A percentile compares a stretch with the other conserved stretches of the same genome.
Conservation (phyloP, 176 grass and related monocot species). For the Zizania latifolia region DNA sequence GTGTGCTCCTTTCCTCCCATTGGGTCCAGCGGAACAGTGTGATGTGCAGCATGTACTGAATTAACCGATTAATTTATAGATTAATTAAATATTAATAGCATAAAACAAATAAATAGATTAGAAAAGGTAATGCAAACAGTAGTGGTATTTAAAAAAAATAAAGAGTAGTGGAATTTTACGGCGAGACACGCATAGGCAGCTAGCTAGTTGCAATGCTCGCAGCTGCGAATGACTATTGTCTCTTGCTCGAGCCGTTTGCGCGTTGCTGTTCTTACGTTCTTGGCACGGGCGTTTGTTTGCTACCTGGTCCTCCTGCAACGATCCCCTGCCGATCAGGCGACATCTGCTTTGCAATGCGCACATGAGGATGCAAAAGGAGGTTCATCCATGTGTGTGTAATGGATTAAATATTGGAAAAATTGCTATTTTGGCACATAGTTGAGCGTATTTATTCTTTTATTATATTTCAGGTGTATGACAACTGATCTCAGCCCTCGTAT, state of each 20-base stretch:
- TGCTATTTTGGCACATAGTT: not conserved
- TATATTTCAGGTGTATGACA: too few species aligned
- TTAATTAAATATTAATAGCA: too few species aligned
- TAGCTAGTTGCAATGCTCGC: not conserved
- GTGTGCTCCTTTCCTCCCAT: not conserved
- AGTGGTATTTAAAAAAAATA: too few species aligned
- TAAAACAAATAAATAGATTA: too few species aligned
- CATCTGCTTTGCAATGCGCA: not conserved
- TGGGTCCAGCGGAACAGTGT: not conserved
- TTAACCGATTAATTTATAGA: too few species aligned
- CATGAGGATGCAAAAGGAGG: not conserved
- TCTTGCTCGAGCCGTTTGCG: not conserved
- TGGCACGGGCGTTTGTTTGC: slow-evolving; percentile 30
- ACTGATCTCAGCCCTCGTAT: too few species aligned
- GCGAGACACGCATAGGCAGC: not conserved
- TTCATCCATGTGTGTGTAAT: not conserved
- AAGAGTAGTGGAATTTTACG: not conserved
- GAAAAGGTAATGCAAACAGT: too few species aligned
- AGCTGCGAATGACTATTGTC: not conserved
- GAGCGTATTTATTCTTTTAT: too few species aligned
- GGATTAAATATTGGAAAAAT: too few species aligned
- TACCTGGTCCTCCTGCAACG: not conserved
- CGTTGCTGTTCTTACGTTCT: slow-evolving; percentile 4
- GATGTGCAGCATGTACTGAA: too few species aligned
- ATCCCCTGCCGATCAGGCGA: not conserved